Conservation (phyloP, 192 early-diverging fungal species). For the Allomyces macrogynus region DNA sequence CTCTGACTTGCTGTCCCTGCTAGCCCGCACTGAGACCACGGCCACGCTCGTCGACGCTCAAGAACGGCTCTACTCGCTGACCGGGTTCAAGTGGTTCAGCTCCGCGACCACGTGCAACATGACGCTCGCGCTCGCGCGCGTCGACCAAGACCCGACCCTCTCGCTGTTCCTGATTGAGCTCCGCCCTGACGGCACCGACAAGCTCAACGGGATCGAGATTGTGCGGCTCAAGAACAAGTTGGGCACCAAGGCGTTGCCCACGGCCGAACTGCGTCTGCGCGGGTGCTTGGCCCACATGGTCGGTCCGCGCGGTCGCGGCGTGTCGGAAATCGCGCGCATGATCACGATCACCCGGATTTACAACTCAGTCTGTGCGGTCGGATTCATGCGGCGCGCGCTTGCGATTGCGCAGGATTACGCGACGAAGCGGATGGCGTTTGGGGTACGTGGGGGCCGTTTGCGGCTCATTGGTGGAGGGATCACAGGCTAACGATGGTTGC, state of each 20-base stretch:
- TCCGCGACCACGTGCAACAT: constrained; percentile 49
- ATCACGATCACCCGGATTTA: constrained; percentile 52
- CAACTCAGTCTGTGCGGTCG: constrained; percentile 20
- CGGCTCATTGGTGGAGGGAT: not conserved
- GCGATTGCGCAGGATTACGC: constrained; percentile 41
- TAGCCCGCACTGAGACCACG: constrained; percentile 33
- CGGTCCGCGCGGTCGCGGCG: constrained; percentile 12
- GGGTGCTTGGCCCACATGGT: constrained; percentile 14
- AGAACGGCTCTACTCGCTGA: constrained; percentile 18
- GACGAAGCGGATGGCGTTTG: constrained; percentile 22
- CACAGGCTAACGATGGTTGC: not conserved
- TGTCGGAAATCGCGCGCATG: constrained; percentile 37
- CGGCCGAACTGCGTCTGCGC: constrained; percentile 43
- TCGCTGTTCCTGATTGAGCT: constrained; percentile 39
- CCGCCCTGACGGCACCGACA: constrained; percentile 21
- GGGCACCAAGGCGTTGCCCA: constrained; percentile 46
- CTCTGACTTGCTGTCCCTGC: not conserved
- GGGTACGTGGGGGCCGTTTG: not conserved
- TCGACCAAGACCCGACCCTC: constrained; percentile 7
- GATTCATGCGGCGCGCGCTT: constrained; percentile 19
- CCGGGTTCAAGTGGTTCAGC: constrained; percentile 57
- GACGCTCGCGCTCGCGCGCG: constrained; percentile 41
- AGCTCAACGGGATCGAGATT: constrained; percentile 40
- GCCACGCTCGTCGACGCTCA: constrained; percentile 21
- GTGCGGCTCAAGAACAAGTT: constrained; percentile 49